These are phyloP conservation scores for Plenodomus tracheiphilus DNA, from an alignment of 2,329 filamentous ascomycete genomes.

Conservation along the genomic window DNA sequence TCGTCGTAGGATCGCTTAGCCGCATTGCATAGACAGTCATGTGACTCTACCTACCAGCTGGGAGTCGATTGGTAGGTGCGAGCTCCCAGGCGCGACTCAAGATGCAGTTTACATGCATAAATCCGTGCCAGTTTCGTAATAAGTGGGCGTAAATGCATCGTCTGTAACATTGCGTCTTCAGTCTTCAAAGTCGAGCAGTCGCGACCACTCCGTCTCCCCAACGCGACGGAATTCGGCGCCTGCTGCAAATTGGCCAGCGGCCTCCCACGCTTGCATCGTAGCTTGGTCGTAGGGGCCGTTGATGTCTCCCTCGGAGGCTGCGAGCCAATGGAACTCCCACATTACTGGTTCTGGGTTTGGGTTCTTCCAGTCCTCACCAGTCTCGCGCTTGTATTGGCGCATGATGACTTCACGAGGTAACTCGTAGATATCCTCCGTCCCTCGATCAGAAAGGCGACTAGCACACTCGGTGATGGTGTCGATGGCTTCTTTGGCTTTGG, in stretches of 20 bases:
- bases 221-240: conserved; percentile 66
- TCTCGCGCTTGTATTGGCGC: conserved; percentile 80
- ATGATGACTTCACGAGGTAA: conserved; percentile 81
- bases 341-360: conserved; percentile 49
- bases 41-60: conserved; percentile 17
- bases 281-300: conserved; percentile 86
- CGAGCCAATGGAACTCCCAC: conserved; percentile 95
- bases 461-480: conserved; percentile 86
- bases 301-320: conserved; percentile 76
- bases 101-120: conserved; percentile 1
- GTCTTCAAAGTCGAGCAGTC: conserved; percentile 45
- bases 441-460: conserved; percentile 80
- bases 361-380: conserved; percentile 81
- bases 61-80: neutral
- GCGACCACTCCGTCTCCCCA: conserved; percentile 49
- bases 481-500: conserved; percentile 71
- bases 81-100: neutral
- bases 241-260: conserved; percentile 89
- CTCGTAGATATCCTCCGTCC: conserved; percentile 90
- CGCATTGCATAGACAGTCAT: conserved; percentile 36
- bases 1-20: conserved; percentile 31
- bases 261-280: conserved; percentile 89
- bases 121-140: neutral
- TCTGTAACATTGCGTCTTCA: conserved; percentile 5
- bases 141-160: neutral